Percentiles rank a stretch among this genome's conserved stretches.
Evolutionary conservation across 2,329 filamentous ascomycete genomes (phyloP).

Genomic region (Colletotrichum cordylinicola): DNA sequence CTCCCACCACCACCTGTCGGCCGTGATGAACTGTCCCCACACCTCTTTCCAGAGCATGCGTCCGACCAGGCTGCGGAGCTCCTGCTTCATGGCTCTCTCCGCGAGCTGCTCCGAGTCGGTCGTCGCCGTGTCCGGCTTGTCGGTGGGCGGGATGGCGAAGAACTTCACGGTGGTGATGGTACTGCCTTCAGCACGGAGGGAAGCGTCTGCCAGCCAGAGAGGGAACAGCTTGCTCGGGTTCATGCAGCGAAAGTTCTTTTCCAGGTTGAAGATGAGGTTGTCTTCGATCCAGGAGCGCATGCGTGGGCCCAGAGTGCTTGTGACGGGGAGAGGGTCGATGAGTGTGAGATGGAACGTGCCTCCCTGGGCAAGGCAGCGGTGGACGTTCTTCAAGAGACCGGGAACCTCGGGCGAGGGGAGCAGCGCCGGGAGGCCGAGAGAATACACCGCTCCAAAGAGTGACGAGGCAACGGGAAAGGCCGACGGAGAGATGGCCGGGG

Average conservation of each 20-base stretch:
- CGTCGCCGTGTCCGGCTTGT: slow-evolving; percentile 27
- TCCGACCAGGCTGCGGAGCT: slow-evolving; percentile 58
- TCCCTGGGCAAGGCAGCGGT: slow-evolving; percentile 58
- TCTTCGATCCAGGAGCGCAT: slow-evolving; percentile 68
- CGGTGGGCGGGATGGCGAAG: slow-evolving; percentile 45
- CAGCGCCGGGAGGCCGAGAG: slow-evolving; percentile 60
- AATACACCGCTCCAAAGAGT: slow-evolving; percentile 55
- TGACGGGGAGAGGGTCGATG: slow-evolving; percentile 66
- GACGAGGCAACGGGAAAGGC: slow-evolving; percentile 43
- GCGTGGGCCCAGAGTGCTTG: slow-evolving; percentile 58
- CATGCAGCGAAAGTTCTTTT: slow-evolving; percentile 62
- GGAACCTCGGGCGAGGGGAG: slow-evolving; percentile 64
- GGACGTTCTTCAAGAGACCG: slow-evolving; percentile 59
- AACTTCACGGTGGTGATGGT: slow-evolving; percentile 55
- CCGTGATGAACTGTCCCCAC: slow-evolving; percentile 60
- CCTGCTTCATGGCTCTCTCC: slow-evolving; percentile 41
- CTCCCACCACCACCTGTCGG: slow-evolving; percentile 67
- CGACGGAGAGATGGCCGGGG: slow-evolving; percentile 41
- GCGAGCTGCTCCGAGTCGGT: slow-evolving; percentile 23
- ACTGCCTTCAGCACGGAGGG: slow-evolving; percentile 54
- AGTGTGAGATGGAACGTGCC: slow-evolving; percentile 65
- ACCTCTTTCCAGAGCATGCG: slow-evolving; percentile 66
- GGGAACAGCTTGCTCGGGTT: slow-evolving; percentile 65
- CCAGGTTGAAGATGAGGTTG: slow-evolving; percentile 64
- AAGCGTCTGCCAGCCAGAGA: slow-evolving; percentile 62